Percentiles rank a stretch among this genome's conserved stretches.
These are phyloP conservation scores for Thelonectria discophora DNA, from an alignment of 2,329 filamentous ascomycete species.

Conservation along the genomic window DNA sequence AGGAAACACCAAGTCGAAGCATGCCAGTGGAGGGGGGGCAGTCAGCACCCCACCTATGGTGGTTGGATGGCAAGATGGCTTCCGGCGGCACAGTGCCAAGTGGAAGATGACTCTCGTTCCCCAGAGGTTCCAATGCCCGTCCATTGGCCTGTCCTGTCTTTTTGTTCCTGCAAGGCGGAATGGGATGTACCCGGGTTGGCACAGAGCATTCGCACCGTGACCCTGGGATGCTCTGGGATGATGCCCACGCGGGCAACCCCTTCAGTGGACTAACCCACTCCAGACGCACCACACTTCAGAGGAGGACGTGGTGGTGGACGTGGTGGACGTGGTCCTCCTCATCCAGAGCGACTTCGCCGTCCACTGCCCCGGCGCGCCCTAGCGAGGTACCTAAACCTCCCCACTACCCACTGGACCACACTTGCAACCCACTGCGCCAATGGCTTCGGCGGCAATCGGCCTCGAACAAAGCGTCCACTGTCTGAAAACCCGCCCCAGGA, in stretches of 20 bases:
- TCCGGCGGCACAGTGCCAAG: background rate
- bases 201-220: slow-evolving; percentile 17
- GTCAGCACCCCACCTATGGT: slow-evolving; percentile 9
- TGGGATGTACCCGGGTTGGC: slow-evolving; percentile 8
- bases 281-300: slow-evolving; percentile 19
- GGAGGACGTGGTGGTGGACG: background rate
- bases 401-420: slow-evolving; percentile 31
- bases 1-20: background rate
- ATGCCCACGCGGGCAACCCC: slow-evolving; percentile 13
- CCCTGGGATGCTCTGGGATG: slow-evolving; percentile 5
- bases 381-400: slow-evolving; percentile 18
- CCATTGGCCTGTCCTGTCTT: background rate
- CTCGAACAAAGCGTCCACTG: slow-evolving; percentile 38
- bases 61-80: no score
- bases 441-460: slow-evolving; percentile 44
- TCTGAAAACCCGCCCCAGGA: slow-evolving; percentile 38
- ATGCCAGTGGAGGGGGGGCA: slow-evolving; percentile 9
- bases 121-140: background rate
- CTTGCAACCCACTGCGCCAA: slow-evolving; percentile 27
- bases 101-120: background rate
- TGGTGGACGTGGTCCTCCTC: background rate
- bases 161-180: slow-evolving; percentile 5
- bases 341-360: background rate
- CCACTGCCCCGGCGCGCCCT: slow-evolving; percentile 11
- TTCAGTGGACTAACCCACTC: slow-evolving; percentile 15